Base-by-base conservation (phyloP, 306 rosid species). In the Casuarina equisetifolia region DNA sequence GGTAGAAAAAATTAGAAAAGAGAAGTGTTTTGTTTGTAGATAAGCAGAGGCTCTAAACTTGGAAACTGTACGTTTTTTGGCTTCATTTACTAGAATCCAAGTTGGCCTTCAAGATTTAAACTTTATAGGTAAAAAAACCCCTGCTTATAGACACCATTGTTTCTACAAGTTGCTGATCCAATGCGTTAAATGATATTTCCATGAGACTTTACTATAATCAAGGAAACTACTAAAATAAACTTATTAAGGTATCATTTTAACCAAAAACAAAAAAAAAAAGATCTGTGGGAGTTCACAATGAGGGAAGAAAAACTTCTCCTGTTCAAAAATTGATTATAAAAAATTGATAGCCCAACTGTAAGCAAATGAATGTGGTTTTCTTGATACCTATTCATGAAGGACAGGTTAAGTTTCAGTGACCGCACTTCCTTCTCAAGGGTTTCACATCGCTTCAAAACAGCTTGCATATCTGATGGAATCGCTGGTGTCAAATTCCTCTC, bases 381-480 rank as follows among this genome's bases (percentile, higher is more conserved):
- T 0, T 2, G 4, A 73, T 84, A 87, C 90, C 90, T 87, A 72
- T 87, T 87, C 90, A 87, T 87, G 78, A 87, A 87, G 86, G 90
- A 84, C 76, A 87, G 61, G 81, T 84, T 87, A 25, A 87, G 90
- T 72, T 87, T 87, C 36, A 87, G 86, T 6, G 90, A 87, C 45
- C 90, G 81, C 64, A 84, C 88, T 84, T 87, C 90, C 88, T 82
- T 87, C 82, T 87, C 90, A 81, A 94, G 95, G 79, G 50, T 90
- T 46, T 94, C 98, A 49, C 98, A 94, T 32, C 98, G 82, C 84
- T 94, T 94, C 81, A 94, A 75, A 69, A 90, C 81, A 58, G 95
- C 89, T 80, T 94, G 97, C 87, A 92, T 85, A 25, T 94, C 98
- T 32, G 97, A 86, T 9, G 98, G 98, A 78, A 90, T 79, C 59